Percentiles rank a stretch among this genome's conserved stretches.
Evolutionary conservation across 106 monocot species (phyloP).

Genomic region (Hemerocallis citrina): DNA sequence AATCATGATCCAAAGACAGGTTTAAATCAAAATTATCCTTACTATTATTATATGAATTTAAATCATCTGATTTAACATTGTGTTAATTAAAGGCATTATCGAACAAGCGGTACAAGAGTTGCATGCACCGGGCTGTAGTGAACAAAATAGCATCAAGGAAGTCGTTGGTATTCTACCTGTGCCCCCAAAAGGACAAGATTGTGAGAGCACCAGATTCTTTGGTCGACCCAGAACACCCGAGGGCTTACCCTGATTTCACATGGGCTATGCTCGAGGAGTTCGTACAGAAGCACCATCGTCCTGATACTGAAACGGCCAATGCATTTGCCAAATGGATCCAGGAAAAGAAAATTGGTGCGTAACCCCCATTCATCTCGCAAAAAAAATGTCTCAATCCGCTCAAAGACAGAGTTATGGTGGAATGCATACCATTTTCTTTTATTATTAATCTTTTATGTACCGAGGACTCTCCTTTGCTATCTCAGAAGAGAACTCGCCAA

Average conservation of each 20-base stretch:
- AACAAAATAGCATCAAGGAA: conserved; percentile 17
- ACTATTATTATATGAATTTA: too few species aligned
- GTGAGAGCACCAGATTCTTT: conserved; percentile 18
- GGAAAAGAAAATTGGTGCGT: too few species aligned
- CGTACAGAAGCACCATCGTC: conserved; percentile 51
- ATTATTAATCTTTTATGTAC: too few species aligned
- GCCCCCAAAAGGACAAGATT: conserved; percentile 24
- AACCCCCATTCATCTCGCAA: too few species aligned
- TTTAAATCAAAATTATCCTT: too few species aligned
- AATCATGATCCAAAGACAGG: too few species aligned
- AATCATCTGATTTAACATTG: background rate
- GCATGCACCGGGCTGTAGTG: conserved; percentile 35
- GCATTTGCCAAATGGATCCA: conserved; percentile 29
- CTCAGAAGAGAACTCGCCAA: too few species aligned
- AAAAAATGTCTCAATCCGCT: too few species aligned
- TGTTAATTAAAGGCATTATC: conserved; percentile 17
- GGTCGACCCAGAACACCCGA: conserved; percentile 16
- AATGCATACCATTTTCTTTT: too few species aligned
- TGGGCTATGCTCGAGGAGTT: conserved; percentile 49
- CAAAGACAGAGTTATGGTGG: too few species aligned
- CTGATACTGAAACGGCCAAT: conserved; percentile 36
- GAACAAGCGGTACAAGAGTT: conserved; percentile 29
- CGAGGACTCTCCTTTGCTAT: too few species aligned
- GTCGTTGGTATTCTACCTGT: conserved; percentile 32
- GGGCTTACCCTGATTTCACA: conserved; percentile 57